Evolutionary conservation across 306 rosid species (phyloP).

Genomic region (Myrica gale): DNA sequence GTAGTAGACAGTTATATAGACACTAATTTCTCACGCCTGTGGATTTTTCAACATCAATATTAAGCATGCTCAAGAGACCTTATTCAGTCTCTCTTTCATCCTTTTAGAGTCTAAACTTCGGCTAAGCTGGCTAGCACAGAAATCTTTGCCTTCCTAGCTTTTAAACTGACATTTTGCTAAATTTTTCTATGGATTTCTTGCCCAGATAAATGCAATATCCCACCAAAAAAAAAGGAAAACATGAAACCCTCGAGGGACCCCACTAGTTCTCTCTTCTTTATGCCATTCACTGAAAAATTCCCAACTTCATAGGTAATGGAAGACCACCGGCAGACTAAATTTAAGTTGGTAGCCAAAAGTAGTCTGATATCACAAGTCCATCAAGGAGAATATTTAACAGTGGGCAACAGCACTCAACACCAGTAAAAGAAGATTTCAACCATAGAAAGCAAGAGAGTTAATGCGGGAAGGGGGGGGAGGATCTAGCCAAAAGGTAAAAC

Average conservation of each 20-base stretch:
- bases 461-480: neutral
- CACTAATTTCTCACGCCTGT: neutral
- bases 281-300: neutral
- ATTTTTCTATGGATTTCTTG: neutral
- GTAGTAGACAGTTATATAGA: neutral
- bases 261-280: neutral
- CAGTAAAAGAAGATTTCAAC: constrained; percentile 15
- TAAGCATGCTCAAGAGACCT: neutral
- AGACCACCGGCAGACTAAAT: neutral
- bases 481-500: constrained; percentile 21
- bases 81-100: neutral
- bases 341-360: neutral
- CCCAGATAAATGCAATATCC: neutral
- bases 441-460: constrained; percentile 1
- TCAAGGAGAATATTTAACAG: neutral
- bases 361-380: neutral
- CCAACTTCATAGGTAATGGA: neutral
- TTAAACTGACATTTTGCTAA: neutral
- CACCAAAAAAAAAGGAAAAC: neutral
- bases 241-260: no score
- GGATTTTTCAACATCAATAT: neutral
- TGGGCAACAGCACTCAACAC: constrained; percentile 9
- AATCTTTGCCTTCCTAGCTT: constrained; percentile 8
- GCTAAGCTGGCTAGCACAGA: neutral
- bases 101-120: neutral